Base-by-base conservation (phyloP, 345 rosid species). In the Melaleuca alternifolia region DNA sequence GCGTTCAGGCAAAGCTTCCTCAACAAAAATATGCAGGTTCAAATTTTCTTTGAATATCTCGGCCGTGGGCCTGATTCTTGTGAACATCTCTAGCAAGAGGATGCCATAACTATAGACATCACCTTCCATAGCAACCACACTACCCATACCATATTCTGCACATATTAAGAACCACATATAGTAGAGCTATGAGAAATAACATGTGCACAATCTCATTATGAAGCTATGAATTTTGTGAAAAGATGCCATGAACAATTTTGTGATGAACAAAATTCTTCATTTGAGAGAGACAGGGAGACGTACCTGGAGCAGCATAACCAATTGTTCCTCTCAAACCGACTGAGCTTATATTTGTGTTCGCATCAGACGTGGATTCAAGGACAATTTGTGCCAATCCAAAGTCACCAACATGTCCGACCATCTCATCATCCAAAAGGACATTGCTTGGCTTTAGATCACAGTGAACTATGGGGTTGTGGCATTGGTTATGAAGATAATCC, bases 21-120 rank as follows among this genome's bases (percentile, higher is more conserved):
- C 61, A 1, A 84, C 85, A 82, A 61, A 52, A 33, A 11, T 77
- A 50, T 61, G 90, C 4, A 90, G 88, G 82, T 44, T 88, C 10
- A 85, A 51, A 7, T 85, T 82, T 5, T 89, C 92, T 13, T 37
- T 54, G 84, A 89, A 90, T 84, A 71, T 79, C 5, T 86, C 84
- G 14, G 88, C 83, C 0, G 89, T 91, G 13, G 91, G 90, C 44
- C 79, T 75, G 53, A 85, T 85, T 28, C 91, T 84, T 1, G 89
- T 85, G n/a, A 91, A 81, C 84, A 89, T 84, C 82, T 91, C 90
- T 8, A 90, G 28, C 75, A 91, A 52, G 2, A 91, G 84, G 1
- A 91, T 88, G 6, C 92, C 91, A 71, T 83, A 91, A 41, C 90
- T 87, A 20, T 89, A 88, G n/a, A 91, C 86, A 82, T 91, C 90